Evolutionary conservation across 495 filamentous ascomycete genomes (phyloP), one percentile per base, ranked within the genome.

Genomic region (Penicillium maclennaniae): DNA sequence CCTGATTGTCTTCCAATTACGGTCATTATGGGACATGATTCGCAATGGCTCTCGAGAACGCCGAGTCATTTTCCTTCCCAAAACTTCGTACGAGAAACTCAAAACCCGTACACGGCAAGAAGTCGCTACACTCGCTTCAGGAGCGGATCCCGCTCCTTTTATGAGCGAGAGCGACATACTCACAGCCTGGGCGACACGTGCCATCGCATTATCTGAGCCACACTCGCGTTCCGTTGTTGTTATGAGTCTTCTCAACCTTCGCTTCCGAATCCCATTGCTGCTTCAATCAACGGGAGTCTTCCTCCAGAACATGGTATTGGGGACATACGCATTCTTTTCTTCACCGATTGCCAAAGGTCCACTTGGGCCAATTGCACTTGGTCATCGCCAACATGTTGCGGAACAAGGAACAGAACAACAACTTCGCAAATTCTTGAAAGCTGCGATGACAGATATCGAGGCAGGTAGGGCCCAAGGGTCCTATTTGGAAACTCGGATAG

Each of bases 271-370:
- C 15, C 54, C 58, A 6, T 25, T 37, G 7, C 26, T 61, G 6
- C n/a, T 49, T 4, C 45, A 51, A 45, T 51, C 45, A 1, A 31
- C 26, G 0, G 59, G 55, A 2, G 53, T 56, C 5, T 62, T 56
- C 10, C 14, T 63, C 42, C 55, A 56, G 20, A 62, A 62, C 19
- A 59, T 62, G 45, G 49, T 55, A 2, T 19, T 62, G n/a, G 55
- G 47, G 6, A 59, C 52, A 10, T 62, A 50, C 20, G 48, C 59
- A 1, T 56, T 59, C 19, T n/a, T 62, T 8, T 53, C 59, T 36
- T 40, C 48, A 0, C 40, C 45, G 26, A 19, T 42, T 7, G 49
- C 48, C 14, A 34, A 34, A 1, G 45, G 40, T 7, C 27, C 55
- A 1, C 41, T 59, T 8, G 52, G 55, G 4, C 15, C 49, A 4